Conservation (phyloP, 805 yeast genomes). For the Candida parachauliodes region DNA sequence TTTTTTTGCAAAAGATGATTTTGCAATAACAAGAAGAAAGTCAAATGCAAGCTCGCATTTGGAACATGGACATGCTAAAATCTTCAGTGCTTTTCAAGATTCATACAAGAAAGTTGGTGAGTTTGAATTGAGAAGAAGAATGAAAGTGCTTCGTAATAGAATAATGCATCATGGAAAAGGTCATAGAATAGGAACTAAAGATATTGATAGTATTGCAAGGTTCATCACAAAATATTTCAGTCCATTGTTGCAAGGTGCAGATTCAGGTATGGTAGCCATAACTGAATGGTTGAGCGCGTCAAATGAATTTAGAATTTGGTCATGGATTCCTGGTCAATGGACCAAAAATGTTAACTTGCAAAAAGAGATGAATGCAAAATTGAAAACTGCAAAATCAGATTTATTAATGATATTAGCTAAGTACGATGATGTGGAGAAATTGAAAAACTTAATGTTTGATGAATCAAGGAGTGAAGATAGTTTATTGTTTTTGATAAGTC, state of each 20-base stretch:
- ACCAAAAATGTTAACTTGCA: conserved; percentile 14
- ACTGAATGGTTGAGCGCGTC: conserved; percentile 26
- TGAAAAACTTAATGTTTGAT: conserved; percentile 10
- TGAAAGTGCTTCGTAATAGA: conserved; percentile 16
- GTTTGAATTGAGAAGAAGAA: conserved; percentile 21
- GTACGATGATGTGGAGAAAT: conserved; percentile 9
- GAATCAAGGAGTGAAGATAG: conserved; percentile 20
- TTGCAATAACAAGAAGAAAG: conserved; percentile 13
- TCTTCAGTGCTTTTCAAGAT: conserved; percentile 23
- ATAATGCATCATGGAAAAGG: conserved; percentile 13
- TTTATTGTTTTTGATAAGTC: conserved; percentile 23
- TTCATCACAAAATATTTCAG: conserved; percentile 17
- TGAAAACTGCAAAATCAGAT: conserved; percentile 12
- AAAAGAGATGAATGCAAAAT: conserved; percentile 12
- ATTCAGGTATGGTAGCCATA: conserved; percentile 15
- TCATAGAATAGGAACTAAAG: conserved; percentile 14
- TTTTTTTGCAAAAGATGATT: conserved; percentile 16
- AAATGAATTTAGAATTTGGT: conserved; percentile 23
- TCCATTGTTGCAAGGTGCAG: conserved; percentile 15
- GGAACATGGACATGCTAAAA: conserved; percentile 18
- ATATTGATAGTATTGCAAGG: conserved; percentile 23
- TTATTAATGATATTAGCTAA: conserved; percentile 10
- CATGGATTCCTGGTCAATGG: conserved; percentile 12
- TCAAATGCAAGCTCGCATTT: conserved; percentile 9
- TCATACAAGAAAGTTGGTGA: conserved; percentile 28